A percentile compares a stretch with the other conserved stretches of the same genome.
phyloP scores from a whole-genome alignment of 768 basidiomycete species.

The Termitomyces titanicus region DNA sequence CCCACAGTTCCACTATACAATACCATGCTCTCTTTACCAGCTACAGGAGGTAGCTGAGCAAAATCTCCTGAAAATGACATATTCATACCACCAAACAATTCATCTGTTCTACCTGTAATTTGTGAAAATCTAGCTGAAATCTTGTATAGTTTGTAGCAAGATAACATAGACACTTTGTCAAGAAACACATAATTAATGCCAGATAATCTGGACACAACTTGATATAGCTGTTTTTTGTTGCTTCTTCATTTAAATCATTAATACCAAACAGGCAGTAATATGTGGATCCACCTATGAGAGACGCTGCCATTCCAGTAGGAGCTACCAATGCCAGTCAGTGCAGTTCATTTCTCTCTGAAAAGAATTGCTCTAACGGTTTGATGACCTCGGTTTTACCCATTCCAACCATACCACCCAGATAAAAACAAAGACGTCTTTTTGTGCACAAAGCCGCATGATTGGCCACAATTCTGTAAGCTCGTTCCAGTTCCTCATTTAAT shows the following conservation, averaged over 20 bases:
- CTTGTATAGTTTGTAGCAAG: no score
- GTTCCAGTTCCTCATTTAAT: constrained; percentile 7
- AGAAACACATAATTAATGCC: no score
- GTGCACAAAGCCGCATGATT: constrained; percentile 11
- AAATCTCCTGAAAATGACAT: no score
- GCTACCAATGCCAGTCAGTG: constrained; percentile 2
- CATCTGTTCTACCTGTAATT: no score
- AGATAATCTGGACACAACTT: no score
- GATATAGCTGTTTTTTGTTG: no score
- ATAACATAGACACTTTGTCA: no score
- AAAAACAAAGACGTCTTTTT: constrained; percentile 5
- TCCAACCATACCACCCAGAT: constrained; percentile 17
- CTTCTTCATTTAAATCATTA: no score
- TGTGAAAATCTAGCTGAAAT: no score
- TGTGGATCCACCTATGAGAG: constrained; percentile 22
- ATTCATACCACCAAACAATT: no score
- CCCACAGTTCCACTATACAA: constrained; percentile 4
- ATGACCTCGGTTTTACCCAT: constrained; percentile 18
- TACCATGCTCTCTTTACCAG: constrained; percentile 2
- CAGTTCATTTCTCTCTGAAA: neutral
- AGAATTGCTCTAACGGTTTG: constrained; percentile 12
- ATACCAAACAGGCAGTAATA: no score
- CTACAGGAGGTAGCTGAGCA: constrained; percentile 35
- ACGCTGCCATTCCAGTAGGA: constrained; percentile 23
- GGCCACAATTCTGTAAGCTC: constrained; percentile 15